Base-by-base conservation (phyloP, 768 basidiomycete species). In the Amanita pseudoporphyria region DNA sequence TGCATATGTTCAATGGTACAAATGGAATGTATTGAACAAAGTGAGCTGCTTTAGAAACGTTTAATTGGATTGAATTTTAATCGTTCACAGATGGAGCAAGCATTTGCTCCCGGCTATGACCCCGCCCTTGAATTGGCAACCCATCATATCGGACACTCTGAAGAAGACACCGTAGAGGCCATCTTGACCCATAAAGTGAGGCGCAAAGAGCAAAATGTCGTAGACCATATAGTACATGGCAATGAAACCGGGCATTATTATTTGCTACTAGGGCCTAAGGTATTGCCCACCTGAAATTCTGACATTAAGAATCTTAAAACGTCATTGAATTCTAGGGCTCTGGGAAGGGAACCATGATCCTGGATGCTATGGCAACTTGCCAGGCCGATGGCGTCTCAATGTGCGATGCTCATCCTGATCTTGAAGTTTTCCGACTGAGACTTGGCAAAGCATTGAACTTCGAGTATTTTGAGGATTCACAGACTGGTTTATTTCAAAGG, bases 401-500 rank as follows among this genome's bases (percentile, higher is more conserved):
- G 68, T 84, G 81, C 58, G 87, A 88, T 60, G 89, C 84, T 12
- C 88, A 91, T 63, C 86, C 86, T 16, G 87, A 91, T 64, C 71
- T 93, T 14, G 87, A 91, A 62, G 86, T 93, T 28, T 90, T 94
- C 67, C 74, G 84, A 49, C 72, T 92, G 35, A 79, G 89, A 36
- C 72, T 95, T 21, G 91, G 91, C 41, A 90, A 90, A 63, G 82
- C 87, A 9, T 66, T 92, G 36, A 87, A 91, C 57, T 91, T 82
- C 58, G 91, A 95, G 61, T 92, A 75, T 67, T 82, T 85, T 53
- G 87, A 88, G 65, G 86, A 88, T 60, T 83, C 81, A 21, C 86
- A 88, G 62, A 81, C 78, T 2, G 82, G 81, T 6, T 64, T 94
- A 18, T 92, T 92, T 66, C 86, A 87, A 59, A 67, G 89, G 49